Evolutionary conservation across 768 basidiomycete species (phyloP).

Genomic region (Nevesoporus exiguus): DNA sequence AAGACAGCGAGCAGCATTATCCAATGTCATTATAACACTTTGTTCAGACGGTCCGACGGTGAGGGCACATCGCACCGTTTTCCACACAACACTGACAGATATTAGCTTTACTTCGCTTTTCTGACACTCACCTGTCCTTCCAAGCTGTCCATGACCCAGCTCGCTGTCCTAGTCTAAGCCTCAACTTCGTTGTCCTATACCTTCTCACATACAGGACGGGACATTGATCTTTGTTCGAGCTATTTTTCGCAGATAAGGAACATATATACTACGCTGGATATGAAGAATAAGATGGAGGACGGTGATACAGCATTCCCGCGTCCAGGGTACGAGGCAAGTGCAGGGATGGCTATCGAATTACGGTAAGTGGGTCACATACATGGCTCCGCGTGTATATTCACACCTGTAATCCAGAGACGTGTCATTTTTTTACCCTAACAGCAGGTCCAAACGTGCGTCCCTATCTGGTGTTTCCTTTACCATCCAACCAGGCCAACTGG

Average conservation of each 20-base stretch:
- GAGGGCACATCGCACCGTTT: not conserved
- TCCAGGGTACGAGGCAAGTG: slow-evolving; percentile 6
- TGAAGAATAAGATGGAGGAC: slow-evolving; percentile 25
- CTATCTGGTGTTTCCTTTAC: slow-evolving; percentile 28
- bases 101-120: slow-evolving; percentile 32
- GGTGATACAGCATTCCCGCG: slow-evolving; percentile 26
- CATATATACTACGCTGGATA: slow-evolving; percentile 21
- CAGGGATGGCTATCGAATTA: slow-evolving; percentile 20
- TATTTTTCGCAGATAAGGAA: slow-evolving; percentile 19
- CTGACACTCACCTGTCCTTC: slow-evolving; percentile 25
- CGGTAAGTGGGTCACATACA: slow-evolving; percentile 6
- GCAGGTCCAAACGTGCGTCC: slow-evolving; percentile 20
- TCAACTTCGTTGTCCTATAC: slow-evolving; percentile 23
- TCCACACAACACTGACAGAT: not conserved
- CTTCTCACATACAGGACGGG: slow-evolving; percentile 12
- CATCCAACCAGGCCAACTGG: slow-evolving; percentile 31
- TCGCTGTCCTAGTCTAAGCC: slow-evolving; percentile 32
- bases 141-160: slow-evolving; percentile 29
- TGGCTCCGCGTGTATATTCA: not conserved
- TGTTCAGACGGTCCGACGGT: slow-evolving; percentile 20
- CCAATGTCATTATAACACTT: slow-evolving; percentile 4
- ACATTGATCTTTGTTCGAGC: slow-evolving; percentile 8
- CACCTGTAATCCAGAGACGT: slow-evolving; percentile 38
- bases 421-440: slow-evolving; percentile 51
- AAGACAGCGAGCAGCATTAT: slow-evolving; percentile 1